phyloP scores from a whole-genome alignment of 768 basidiomycete genomes.

The Chalciporus pseudorubinellus region DNA sequence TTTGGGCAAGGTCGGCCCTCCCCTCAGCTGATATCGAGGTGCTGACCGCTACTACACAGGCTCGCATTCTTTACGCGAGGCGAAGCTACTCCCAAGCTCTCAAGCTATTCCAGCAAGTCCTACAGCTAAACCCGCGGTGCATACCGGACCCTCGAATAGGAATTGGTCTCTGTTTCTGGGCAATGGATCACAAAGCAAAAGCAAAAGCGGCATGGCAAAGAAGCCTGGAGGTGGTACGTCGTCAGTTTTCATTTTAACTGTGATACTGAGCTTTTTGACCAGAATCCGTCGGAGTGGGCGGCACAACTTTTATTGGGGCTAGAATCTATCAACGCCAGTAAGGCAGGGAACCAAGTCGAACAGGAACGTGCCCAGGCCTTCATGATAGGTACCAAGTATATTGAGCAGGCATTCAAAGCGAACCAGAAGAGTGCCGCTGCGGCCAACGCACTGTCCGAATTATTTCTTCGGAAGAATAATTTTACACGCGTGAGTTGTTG shows the following conservation, averaged over 20 bases:
- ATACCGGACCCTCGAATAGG: conserved; percentile 93
- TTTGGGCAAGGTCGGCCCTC: conserved; percentile 67
- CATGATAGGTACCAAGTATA: conserved; percentile 61
- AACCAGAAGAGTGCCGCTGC: conserved; percentile 74
- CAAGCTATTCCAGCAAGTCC: conserved; percentile 80
- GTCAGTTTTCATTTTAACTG: not conserved
- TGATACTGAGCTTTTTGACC: not conserved
- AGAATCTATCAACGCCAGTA: conserved; percentile 83
- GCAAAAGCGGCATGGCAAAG: conserved; percentile 91
- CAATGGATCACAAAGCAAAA: conserved; percentile 75
- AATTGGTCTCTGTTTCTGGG: conserved; percentile 92
- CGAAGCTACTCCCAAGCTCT: conserved; percentile 78
- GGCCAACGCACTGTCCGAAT: conserved; percentile 77
- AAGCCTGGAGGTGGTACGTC: conserved; percentile 76
- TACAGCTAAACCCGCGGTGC: conserved; percentile 74
- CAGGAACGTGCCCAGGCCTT: conserved; percentile 62
- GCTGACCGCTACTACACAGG: conserved; percentile 42
- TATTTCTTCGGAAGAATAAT: conserved; percentile 72
- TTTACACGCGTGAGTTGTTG: conserved; percentile 49
- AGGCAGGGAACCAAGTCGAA: conserved; percentile 61
- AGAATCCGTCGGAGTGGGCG: conserved; percentile 81
- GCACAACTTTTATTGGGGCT: conserved; percentile 82
- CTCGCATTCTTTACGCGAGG: conserved; percentile 79
- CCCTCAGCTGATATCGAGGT: not conserved
- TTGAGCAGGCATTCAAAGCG: conserved; percentile 78